A percentile compares a stretch with the other conserved stretches of the same genome.
Conservation (phyloP, 345 rosid genomes). For the Euphorbia lathyris region DNA sequence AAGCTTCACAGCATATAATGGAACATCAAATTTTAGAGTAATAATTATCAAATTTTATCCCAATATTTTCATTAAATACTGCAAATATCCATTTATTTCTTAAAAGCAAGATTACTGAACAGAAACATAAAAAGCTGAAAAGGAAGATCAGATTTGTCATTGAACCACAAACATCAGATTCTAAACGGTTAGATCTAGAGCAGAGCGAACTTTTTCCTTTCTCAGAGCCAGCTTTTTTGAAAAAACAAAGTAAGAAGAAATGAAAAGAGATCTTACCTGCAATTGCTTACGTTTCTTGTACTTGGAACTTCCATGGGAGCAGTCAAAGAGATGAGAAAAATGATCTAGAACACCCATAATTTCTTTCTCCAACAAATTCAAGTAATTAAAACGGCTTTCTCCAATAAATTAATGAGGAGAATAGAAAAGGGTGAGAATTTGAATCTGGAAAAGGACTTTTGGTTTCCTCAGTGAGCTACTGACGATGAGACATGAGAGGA, state of each 20-base stretch:
- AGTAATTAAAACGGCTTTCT: too few relatives aligned
- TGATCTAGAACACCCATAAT: conserved; percentile 90
- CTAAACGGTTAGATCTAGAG: neutral
- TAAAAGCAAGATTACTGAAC: neutral
- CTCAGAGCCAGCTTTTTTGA: neutral
- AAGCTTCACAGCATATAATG: too few relatives aligned
- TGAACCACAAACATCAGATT: neutral
- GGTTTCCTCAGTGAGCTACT: neutral
- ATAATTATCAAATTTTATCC: too few relatives aligned
- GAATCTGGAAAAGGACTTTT: neutral
- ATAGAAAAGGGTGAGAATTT: neutral
- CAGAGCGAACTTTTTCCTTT: neutral
- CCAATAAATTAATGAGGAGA: too few relatives aligned
- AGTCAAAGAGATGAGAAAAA: conserved; percentile 69
- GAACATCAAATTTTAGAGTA: too few relatives aligned
- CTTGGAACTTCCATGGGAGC: conserved; percentile 54
- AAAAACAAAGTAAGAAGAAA: neutral
- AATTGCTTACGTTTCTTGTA: conserved; percentile 61
- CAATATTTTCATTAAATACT: too few relatives aligned
- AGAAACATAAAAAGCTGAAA: neutral
- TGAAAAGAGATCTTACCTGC: conserved; percentile 46
- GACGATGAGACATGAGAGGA: too few relatives aligned
- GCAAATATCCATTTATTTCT: too few relatives aligned
- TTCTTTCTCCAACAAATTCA: neutral
- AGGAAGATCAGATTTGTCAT: neutral